Conservation (phyloP, 495 filamentous ascomycete species). For the Podospora tetraspora region DNA sequence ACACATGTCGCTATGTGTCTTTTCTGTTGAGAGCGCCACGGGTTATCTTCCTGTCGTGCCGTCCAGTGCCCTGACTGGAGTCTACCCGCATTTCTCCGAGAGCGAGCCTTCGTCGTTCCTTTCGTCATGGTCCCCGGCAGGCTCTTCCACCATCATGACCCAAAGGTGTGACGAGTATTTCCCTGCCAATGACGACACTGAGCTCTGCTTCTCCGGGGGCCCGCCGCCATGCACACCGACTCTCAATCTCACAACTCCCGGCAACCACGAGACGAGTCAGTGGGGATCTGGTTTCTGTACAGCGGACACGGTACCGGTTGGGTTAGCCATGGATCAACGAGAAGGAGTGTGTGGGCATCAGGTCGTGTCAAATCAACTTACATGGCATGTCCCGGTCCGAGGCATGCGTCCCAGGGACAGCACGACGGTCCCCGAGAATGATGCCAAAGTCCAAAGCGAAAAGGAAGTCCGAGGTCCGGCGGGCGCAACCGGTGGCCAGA, state of each 20-base stretch:
- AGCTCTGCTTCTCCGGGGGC: not conserved
- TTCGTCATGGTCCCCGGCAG: not conserved
- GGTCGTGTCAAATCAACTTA: not conserved
- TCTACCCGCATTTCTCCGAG: not conserved
- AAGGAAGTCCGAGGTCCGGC: not conserved
- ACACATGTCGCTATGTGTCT: not conserved
- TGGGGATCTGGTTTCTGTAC: not conserved
- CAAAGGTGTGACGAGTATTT: not conserved
- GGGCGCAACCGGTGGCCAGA: not conserved
- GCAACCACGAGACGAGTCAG: not conserved
- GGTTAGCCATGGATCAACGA: not conserved
- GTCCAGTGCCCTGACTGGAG: not conserved
- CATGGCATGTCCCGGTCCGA: not conserved
- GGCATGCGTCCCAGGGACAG: not conserved
- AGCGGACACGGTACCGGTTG: not conserved
- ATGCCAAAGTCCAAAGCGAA: not conserved
- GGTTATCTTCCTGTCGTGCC: not conserved
- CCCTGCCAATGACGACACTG: not conserved
- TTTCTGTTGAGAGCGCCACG: not conserved
- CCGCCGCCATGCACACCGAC: not conserved
- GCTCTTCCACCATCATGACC: not conserved
- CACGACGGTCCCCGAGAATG: not conserved
- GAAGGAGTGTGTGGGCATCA: not conserved
- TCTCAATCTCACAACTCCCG: not conserved
- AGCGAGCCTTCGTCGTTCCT: not conserved